A percentile compares a stretch with the other conserved stretches of the same genome.
Evolutionary conservation across 495 filamentous ascomycete genomes (phyloP).

Genomic region (Barbatosphaeria neglecta): DNA sequence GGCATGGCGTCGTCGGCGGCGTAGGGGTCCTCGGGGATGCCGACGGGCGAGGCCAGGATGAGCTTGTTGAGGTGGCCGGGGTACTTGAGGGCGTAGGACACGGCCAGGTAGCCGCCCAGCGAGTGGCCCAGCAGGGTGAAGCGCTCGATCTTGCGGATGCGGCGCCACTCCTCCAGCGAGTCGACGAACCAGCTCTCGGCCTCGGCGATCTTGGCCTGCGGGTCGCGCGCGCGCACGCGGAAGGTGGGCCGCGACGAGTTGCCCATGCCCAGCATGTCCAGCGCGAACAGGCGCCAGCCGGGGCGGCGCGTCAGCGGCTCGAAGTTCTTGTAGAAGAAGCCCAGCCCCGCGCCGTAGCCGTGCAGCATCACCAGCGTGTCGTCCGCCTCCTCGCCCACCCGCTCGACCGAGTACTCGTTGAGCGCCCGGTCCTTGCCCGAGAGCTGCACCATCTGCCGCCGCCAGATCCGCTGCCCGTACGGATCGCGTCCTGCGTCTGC

Average conservation of each 20-base stretch:
- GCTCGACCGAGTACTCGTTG: constrained; percentile 88
- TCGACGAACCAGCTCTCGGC: constrained; percentile 96
- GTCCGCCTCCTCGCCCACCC: constrained; percentile 65
- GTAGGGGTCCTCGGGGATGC: constrained; percentile 90
- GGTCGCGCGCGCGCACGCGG: constrained; percentile 68
- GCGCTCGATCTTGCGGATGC: constrained; percentile 74
- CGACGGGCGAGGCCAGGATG: constrained; percentile 86
- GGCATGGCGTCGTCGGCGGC: constrained; percentile 74
- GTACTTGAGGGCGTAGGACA: constrained; percentile 92
- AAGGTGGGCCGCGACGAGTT: constrained; percentile 77
- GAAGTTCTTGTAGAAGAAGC: constrained; percentile 97
- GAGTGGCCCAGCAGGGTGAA: constrained; percentile 92
- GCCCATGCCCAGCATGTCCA: constrained; percentile 93
- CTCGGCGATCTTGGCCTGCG: constrained; percentile 71
- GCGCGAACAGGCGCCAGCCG: constrained; percentile 83
- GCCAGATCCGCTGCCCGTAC: constrained; percentile 76
- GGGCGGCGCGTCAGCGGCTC: constrained; percentile 64
- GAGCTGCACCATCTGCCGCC: constrained; percentile 71
- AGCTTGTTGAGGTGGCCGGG: constrained; percentile 89
- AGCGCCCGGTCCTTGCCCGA: constrained; percentile 75
- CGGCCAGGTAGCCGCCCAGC: constrained; percentile 85
- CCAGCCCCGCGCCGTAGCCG: constrained; percentile 89
- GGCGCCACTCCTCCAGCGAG: constrained; percentile 89
- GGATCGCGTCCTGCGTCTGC: no score
- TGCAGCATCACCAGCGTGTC: constrained; percentile 92